These are phyloP conservation scores for Cutaneotrichosporon arboriforme DNA, from an alignment of 1,284 basidiomycete genomes.

Conservation along the genomic window DNA sequence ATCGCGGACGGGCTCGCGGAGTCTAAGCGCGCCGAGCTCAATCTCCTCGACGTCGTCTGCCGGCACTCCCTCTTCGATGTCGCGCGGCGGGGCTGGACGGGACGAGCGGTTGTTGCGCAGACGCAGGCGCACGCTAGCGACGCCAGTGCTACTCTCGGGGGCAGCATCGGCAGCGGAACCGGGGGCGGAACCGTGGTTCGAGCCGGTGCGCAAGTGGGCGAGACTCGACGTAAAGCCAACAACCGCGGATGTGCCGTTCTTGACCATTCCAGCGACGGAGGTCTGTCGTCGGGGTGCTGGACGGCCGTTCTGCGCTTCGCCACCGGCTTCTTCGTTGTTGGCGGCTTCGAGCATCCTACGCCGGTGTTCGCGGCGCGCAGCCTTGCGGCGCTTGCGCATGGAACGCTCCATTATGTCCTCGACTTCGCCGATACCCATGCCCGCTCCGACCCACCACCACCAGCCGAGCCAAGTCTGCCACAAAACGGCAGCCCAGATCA, in stretches of 20 bases:
- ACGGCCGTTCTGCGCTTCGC: background rate
- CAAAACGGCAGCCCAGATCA: conserved; percentile 79
- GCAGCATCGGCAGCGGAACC: background rate
- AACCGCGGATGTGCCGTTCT: conserved; percentile 8
- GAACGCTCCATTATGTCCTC: conserved; percentile 48
- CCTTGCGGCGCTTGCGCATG: conserved; percentile 38
- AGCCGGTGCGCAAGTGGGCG: conserved; percentile 1
- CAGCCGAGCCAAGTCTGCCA: conserved; percentile 82
- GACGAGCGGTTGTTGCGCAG: background rate
- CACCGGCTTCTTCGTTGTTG: background rate
- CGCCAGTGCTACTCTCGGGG: background rate
- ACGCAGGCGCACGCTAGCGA: background rate
- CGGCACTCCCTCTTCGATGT: conserved; percentile 22
- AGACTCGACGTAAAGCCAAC: conserved; percentile 9
- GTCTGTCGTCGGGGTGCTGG: background rate
- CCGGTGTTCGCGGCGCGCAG: conserved; percentile 18
- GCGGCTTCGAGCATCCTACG: conserved; percentile 8
- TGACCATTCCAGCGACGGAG: conserved; percentile 9
- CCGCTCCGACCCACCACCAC: conserved; percentile 98
- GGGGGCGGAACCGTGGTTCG: background rate
- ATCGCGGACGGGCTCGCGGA: conserved; percentile 6
- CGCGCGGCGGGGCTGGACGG: background rate
- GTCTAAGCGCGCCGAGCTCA: conserved; percentile 14
- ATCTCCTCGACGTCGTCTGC: conserved; percentile 11
- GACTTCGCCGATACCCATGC: conserved; percentile 57